phyloP scores from a whole-genome alignment of 106 monocot species.

The Dendrobium huoshanense region DNA sequence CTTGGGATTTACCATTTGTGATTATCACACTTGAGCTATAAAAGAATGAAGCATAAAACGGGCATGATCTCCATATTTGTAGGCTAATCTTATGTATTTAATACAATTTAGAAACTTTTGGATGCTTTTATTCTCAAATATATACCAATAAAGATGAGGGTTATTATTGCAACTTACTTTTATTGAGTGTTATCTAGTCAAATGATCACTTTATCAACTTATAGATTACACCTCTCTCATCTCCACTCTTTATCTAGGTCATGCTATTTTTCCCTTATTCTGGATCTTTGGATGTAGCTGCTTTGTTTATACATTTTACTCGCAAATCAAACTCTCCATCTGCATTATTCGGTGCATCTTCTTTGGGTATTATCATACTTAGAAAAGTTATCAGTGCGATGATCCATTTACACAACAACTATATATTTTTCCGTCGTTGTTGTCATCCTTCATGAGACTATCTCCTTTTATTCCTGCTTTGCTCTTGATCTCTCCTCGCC shows the following conservation, averaged over 20 bases:
- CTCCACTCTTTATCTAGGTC: not conserved
- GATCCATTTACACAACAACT: no score
- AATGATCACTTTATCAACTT: not conserved
- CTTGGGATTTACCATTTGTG: not conserved
- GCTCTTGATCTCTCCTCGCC: no score
- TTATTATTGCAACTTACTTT: not conserved
- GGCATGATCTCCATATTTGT: not conserved
- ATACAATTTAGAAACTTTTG: slow-evolving; percentile 1
- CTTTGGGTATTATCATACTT: no score
- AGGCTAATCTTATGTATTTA: not conserved
- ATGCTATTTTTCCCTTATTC: not conserved
- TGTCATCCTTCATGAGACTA: no score
- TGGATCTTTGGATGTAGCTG: not conserved
- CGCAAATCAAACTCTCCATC: no score
- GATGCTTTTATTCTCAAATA: not conserved
- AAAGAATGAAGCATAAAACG: not conserved
- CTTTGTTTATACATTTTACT: no score
- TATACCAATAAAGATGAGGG: not conserved
- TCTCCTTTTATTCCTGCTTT: no score
- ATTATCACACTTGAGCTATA: not conserved
- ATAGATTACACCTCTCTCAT: not conserved
- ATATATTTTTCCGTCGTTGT: no score
- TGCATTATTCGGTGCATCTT: no score
- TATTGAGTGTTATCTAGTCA: not conserved
- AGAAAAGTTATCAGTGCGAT: no score